phyloP scores from a whole-genome alignment of 176 grass and related monocot species.

The Cocos nucifera region DNA sequence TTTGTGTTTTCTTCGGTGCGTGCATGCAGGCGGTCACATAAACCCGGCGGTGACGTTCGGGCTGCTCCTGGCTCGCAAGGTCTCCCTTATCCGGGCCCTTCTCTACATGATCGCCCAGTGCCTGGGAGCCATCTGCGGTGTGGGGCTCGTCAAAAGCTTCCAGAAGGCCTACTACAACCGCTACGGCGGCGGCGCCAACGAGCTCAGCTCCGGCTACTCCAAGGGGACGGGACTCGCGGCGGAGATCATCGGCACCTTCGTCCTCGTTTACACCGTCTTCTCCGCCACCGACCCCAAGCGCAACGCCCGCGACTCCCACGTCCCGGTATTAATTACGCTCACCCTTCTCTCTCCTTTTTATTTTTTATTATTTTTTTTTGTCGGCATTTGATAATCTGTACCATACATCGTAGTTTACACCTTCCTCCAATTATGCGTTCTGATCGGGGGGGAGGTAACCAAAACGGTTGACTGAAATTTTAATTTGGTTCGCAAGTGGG shows the following conservation, averaged over 20 bases:
- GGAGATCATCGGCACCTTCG: slow-evolving; percentile 91
- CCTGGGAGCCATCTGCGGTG: slow-evolving; percentile 85
- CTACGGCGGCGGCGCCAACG: slow-evolving; percentile 87
- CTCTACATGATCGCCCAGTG: slow-evolving; percentile 88
- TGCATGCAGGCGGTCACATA: no score
- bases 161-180: slow-evolving; percentile 58
- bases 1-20: no score
- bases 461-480: no score
- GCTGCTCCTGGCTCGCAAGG: slow-evolving; percentile 86
- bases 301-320: slow-evolving; percentile 91
- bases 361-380: no score
- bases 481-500: no score
- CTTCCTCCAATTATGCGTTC: no score
- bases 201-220: slow-evolving; percentile 49
- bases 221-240: slow-evolving; percentile 65
- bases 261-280: slow-evolving; percentile 99
- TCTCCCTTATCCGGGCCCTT: slow-evolving; percentile 66
- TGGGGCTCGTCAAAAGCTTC: slow-evolving; percentile 80
- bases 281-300: slow-evolving; percentile 98
- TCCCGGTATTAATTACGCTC: slow-evolving; percentile 46
- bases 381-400: no score
- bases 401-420: no score
- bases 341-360: no score
- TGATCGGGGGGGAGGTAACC: no score
- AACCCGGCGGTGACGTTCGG: no score